Conservation (phyloP, 2,329 filamentous ascomycete genomes). For the Emmonsiellopsis sp. region DNA sequence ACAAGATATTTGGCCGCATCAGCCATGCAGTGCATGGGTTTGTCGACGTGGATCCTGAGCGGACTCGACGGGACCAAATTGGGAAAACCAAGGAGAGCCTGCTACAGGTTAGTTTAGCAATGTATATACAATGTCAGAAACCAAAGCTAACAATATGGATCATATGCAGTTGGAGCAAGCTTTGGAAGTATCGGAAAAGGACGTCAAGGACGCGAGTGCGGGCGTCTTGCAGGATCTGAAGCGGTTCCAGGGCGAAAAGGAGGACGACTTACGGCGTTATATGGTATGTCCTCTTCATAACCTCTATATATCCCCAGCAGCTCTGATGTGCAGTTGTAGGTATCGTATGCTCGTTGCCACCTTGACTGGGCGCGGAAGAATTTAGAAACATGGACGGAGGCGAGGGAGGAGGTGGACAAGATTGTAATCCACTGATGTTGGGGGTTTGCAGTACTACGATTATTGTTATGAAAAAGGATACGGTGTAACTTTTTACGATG, state of each 20-base stretch:
- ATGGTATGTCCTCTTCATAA: constrained; percentile 65
- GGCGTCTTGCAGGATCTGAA: constrained; percentile 85
- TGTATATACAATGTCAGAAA: neutral
- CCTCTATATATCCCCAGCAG: constrained; percentile 2
- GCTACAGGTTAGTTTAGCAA: constrained; percentile 38
- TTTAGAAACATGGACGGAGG: constrained; percentile 87
- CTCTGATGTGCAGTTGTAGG: constrained; percentile 41
- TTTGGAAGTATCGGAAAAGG: constrained; percentile 74
- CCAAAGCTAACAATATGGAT: neutral
- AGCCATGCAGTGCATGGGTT: constrained; percentile 94
- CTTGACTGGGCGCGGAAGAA: constrained; percentile 91
- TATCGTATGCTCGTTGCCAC: constrained; percentile 86
- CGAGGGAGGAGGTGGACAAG: constrained; percentile 76
- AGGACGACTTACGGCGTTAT: constrained; percentile 84
- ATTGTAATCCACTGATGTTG: constrained; percentile 45
- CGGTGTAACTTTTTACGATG: neutral
- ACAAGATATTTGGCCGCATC: constrained; percentile 85
- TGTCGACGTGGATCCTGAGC: constrained; percentile 89
- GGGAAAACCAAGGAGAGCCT: constrained; percentile 91
- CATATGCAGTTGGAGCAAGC: constrained; percentile 73
- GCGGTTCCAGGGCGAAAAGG: constrained; percentile 90
- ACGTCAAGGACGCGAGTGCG: constrained; percentile 84
- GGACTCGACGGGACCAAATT: constrained; percentile 84
- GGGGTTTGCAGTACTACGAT: neutral
- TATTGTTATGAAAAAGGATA: neutral